These are phyloP conservation scores for Juglanconis oblonga DNA, from an alignment of 2,329 filamentous ascomycete species.

Conservation along the genomic window DNA sequence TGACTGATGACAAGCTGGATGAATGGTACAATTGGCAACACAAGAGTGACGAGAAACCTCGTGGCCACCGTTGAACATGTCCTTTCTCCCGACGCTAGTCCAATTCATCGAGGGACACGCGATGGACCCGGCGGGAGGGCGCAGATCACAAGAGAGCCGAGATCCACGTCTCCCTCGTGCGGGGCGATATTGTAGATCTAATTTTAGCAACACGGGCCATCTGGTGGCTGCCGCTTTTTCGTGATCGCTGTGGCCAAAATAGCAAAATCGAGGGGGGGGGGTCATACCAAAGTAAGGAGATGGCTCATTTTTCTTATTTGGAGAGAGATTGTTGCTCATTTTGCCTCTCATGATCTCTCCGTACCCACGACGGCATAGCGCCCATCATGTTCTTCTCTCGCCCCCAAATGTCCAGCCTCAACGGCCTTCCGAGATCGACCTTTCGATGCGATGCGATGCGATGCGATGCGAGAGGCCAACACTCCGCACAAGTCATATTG, in stretches of 20 bases:
- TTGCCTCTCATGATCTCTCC: not conserved
- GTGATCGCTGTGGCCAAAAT: not conserved
- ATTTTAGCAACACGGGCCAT: not conserved
- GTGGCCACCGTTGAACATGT: not conserved
- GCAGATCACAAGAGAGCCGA: not conserved
- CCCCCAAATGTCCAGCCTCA: not conserved
- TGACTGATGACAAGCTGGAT: not conserved
- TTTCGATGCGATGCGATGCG: not conserved
- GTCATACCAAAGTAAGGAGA: not conserved
- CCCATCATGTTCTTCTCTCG: not conserved
- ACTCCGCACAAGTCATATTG: too few relatives aligned
- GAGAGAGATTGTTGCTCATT: not conserved
- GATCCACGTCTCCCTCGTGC: not conserved
- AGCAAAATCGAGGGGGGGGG: too few relatives aligned
- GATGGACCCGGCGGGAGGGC: not conserved
- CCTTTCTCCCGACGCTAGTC: too few relatives aligned
- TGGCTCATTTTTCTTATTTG: not conserved
- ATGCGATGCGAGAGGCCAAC: too few relatives aligned
- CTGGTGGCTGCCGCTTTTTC: not conserved
- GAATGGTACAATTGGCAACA: too few relatives aligned
- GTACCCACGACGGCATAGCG: not conserved
- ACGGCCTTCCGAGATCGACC: not conserved
- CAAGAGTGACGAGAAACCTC: not conserved
- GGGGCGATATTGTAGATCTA: not conserved
- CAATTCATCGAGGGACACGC: not conserved